These are phyloP conservation scores for Penicillium cinerascens DNA, from an alignment of 495 filamentous ascomycete species.

Conservation along the genomic window DNA sequence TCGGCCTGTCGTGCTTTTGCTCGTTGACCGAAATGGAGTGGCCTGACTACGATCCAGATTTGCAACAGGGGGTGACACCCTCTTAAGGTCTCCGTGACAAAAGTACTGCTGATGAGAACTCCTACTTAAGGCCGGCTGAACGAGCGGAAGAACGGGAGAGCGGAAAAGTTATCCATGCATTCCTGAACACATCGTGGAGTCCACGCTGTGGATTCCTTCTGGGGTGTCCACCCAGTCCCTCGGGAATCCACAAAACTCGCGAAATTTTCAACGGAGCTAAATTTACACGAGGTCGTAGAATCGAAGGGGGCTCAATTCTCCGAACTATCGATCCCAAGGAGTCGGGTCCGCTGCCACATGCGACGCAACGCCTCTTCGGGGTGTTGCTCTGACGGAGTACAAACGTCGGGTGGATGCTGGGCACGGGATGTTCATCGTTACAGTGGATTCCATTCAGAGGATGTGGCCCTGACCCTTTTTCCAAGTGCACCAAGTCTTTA, in stretches of 20 bases:
- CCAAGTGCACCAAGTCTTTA: no score
- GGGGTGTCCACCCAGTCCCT: constrained; percentile 8
- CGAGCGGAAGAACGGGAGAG: neutral
- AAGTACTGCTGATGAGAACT: constrained; percentile 1
- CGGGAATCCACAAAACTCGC: constrained; percentile 9
- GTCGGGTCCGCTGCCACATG: neutral
- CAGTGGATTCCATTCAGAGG: neutral
- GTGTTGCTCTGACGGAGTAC: neutral
- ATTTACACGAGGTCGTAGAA: neutral
- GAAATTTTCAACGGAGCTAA: constrained; percentile 6
- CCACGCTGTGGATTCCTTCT: constrained; percentile 4
- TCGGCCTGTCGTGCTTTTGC: neutral
- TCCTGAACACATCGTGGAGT: neutral
- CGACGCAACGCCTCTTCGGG: neutral
- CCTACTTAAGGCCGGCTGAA: neutral
- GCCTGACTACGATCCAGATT: constrained; percentile 7
- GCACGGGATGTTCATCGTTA: neutral
- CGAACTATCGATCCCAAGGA: neutral
- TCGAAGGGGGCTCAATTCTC: neutral
- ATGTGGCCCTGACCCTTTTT: constrained; percentile 7
- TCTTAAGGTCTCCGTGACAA: neutral
- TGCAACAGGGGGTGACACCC: constrained; percentile 5
- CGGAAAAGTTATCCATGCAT: constrained; percentile 14
- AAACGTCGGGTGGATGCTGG: neutral
- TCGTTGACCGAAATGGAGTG: neutral